Conservation (phyloP, 345 rosid species). For the Cochlearia excelsa region DNA sequence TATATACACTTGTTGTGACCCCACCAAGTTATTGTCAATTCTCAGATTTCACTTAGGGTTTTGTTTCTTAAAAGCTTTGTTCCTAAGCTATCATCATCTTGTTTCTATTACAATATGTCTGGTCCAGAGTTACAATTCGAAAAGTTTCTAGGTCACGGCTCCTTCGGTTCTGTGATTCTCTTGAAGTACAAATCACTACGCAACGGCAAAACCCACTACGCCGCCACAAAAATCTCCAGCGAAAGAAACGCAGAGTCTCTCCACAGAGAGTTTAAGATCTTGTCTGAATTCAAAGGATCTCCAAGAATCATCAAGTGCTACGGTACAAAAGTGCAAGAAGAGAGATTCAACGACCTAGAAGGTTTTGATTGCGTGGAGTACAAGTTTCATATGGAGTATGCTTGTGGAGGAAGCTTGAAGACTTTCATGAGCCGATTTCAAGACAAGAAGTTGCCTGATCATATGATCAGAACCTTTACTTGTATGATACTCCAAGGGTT, state of each 20-base stretch:
- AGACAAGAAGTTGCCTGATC: constrained; percentile 37
- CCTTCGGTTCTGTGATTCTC: no score
- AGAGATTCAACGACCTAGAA: neutral
- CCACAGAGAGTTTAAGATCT: constrained; percentile 39
- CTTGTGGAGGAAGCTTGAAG: constrained; percentile 42
- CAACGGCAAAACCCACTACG: neutral
- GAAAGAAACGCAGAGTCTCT: constrained; percentile 29
- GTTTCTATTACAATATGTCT: no score
- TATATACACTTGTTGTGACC: no score
- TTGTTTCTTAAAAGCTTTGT: no score
- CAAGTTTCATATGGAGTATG: constrained; percentile 44
- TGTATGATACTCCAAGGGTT: neutral
- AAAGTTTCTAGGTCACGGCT: no score
- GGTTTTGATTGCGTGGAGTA: constrained; percentile 28
- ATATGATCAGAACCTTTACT: no score
- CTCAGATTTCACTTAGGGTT: no score
- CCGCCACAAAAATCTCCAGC: constrained; percentile 38
- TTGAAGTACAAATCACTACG: neutral
- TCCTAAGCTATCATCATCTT: no score
- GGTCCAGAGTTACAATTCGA: no score
- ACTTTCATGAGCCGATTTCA: constrained; percentile 15
- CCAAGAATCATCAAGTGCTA: constrained; percentile 37
- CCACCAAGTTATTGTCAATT: no score
- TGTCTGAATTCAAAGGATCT: constrained; percentile 29
- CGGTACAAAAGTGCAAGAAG: constrained; percentile 30